Conservation (phyloP, 23 red algal species). For the Chondrus crispus region DNA sequence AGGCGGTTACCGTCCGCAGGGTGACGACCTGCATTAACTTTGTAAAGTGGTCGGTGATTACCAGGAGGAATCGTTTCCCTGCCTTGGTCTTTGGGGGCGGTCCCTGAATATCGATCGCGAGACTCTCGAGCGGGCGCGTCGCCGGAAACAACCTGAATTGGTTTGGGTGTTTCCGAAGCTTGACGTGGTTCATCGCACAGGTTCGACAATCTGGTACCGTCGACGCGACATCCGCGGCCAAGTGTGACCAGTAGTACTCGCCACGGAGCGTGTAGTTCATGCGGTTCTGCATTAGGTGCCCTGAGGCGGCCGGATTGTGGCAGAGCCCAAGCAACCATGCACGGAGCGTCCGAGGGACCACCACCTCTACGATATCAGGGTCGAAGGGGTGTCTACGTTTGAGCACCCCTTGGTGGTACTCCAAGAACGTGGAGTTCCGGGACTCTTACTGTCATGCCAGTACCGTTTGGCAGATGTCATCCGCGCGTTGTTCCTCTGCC, state of each 20-base stretch:
- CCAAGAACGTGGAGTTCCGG: neutral
- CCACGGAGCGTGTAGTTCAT: neutral
- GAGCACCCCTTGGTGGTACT: neutral
- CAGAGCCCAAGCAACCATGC: neutral
- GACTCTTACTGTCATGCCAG: neutral
- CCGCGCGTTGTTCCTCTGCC: neutral
- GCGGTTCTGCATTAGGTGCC: neutral
- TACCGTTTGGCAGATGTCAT: neutral
- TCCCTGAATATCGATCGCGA: neutral
- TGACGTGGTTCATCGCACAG: neutral
- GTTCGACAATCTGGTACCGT: neutral
- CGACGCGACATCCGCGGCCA: neutral
- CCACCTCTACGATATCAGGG: neutral
- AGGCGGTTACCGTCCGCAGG: neutral
- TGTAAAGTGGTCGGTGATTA: too few relatives aligned
- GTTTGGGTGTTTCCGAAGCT: neutral
- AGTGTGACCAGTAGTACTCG: neutral
- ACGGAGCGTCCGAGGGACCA: neutral
- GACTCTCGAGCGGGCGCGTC: neutral
- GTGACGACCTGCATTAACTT: too few relatives aligned
- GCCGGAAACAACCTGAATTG: neutral
- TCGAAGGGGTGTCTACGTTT: neutral
- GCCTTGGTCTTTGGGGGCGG: neutral
- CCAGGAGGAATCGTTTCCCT: neutral
- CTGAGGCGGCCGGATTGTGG: neutral